Base-by-base conservation (phyloP, 805 yeast genomes). In the Priceomyces haplophilus region DNA sequence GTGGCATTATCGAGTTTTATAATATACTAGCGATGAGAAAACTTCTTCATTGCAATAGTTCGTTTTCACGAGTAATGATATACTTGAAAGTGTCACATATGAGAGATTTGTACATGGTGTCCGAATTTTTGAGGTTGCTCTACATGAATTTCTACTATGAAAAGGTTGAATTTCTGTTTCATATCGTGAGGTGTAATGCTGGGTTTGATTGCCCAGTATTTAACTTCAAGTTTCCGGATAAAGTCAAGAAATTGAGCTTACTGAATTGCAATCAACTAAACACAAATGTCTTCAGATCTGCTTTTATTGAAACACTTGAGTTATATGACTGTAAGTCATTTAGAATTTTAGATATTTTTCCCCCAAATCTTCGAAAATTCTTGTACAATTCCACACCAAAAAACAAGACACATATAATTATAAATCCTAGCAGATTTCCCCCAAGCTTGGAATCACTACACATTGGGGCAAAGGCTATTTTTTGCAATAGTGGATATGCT, bases 251-350 rank as follows among this genome's bases (percentile, higher is more conserved):
- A 3, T n/a, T 30, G n/a, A 25, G 10, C n/a, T 17, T 34, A 15
- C n/a, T 34, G 18, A 30, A 23, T 3, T 23, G 32, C 27, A 34
- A 16, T 27, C 18, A 21, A 8, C 19, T 38, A 18, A 13, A 38
- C 17, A 5, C 40, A 2, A 18, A 13, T 8, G 7, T 27, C 10
- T 15, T 29, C 33, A 17, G 20, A 11, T 37, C 40, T 7, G 7
- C 33, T 17, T 27, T 10, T 17, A 27, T 37, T 11, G 40, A 37
- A 15, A 25, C 34, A 17, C 20, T 37, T 25, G 40, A 29, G 18
- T 18, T 37, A 6, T n/a, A 21, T 25, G 34, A 37, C 24, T 37
- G 34, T 21, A 37, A 37, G n/a, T 29, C 40, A 3, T n/a, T 25
- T 10, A 37, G 23, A 18, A 29, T 29, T 15, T 18, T 37, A 4